Base-by-base conservation (phyloP, 768 basidiomycete species). In the Trametes coccinea region DNA sequence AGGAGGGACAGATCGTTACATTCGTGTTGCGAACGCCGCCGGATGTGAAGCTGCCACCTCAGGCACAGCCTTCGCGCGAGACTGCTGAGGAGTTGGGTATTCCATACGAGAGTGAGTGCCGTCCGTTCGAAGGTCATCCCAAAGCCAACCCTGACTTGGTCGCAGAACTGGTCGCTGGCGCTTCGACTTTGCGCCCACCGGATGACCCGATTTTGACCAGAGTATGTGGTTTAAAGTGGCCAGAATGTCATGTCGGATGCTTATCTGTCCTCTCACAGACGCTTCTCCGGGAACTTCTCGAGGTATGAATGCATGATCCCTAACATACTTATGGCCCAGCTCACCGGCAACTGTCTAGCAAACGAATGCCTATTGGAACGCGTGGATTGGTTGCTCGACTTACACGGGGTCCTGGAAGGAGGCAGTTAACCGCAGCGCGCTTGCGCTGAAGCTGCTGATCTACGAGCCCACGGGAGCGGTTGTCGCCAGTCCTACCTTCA, bases 361-460 rank as follows among this genome's bases (percentile, higher is more conserved):
- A 4, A 97, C 95, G 3, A 87, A 87, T 63, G 74, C 74, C 29
- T 97, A 91, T 72, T 98, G 95, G 95, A 86, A 86, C 63, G 77
- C 84, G 22, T 98, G 95, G 95, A 88, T 97, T 67, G 80, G 84
- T n/a, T 83, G 84, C 65, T 93, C 90, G 37, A 93, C 90, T 0
- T 99, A 99, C 74, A 82, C 82, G 13, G 97, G 96, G 0, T 84
- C 93, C 14, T 99, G 97, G 97, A 90, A 95, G 67, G 97, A 99
- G 73, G 88, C 90, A 2, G 95, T 98, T 5, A 86, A 93, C 69
- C 85, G 95, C 27, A 94, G 92, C 59, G 96, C 94, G 1, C 80
- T 98, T n/a, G 92, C 94, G 0, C 79, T 98, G 64, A 98, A 98
- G 75, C 81, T 97, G 59, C 79, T 98, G 62, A 94, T 95, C 47